These are phyloP conservation scores for Leccinum truebloodii DNA, from an alignment of 768 basidiomycete species.

Conservation along the genomic window DNA sequence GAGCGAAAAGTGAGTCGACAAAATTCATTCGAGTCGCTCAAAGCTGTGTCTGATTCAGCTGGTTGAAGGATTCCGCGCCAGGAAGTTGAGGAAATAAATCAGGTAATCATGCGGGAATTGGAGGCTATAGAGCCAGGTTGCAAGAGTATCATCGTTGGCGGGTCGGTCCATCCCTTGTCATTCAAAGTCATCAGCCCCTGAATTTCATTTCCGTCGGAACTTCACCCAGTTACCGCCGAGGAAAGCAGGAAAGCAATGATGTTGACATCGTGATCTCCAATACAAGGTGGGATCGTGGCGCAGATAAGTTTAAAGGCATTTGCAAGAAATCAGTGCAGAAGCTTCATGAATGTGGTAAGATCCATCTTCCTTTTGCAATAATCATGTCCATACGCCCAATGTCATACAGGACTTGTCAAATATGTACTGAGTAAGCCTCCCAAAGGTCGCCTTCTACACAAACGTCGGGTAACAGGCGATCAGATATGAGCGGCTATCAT, in stretches of 20 bases:
- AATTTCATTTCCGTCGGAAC: not conserved
- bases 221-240: slow-evolving; percentile 70
- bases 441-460: slow-evolving; percentile 1
- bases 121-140: slow-evolving; percentile 64
- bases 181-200: not conserved
- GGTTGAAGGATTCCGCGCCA: slow-evolving; percentile 61
- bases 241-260: slow-evolving; percentile 80
- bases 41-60: not conserved
- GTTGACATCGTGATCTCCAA: slow-evolving; percentile 90
- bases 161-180: slow-evolving; percentile 46
- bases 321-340: slow-evolving; percentile 58
- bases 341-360: slow-evolving; percentile 58
- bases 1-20: slow-evolving; percentile 39
- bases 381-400: not conserved
- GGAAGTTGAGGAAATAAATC: slow-evolving; percentile 80
- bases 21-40: not conserved
- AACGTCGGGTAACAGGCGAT: slow-evolving; percentile 12
- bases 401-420: slow-evolving; percentile 61
- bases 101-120: slow-evolving; percentile 66
- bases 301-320: slow-evolving; percentile 56
- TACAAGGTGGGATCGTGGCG: slow-evolving; percentile 45
- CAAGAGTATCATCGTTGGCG: slow-evolving; percentile 75
- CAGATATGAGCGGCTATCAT: slow-evolving; percentile 65
- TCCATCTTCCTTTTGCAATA: not conserved
- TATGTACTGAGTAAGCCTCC: slow-evolving; percentile 74